A percentile compares a stretch with the other conserved stretches of the same genome.
These are phyloP conservation scores for Hortaea sp. DNA, from an alignment of 2,329 filamentous ascomycete genomes.

Conservation along the genomic window DNA sequence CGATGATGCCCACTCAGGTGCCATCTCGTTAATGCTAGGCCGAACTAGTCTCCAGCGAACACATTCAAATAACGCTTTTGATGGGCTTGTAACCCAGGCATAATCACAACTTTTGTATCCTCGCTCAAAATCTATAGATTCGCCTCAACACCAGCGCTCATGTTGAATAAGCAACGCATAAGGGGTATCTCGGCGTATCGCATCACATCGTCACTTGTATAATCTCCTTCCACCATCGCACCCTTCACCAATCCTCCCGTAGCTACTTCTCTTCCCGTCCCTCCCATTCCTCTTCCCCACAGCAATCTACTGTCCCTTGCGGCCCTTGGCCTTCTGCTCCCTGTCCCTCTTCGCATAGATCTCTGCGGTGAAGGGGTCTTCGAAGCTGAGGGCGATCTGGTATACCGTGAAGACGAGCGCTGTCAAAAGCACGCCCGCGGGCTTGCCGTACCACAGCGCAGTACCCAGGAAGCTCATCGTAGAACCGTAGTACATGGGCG, in stretches of 20 bases:
- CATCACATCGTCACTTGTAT: neutral
- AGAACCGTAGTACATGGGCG: slow-evolving; percentile 94
- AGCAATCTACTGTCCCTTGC: slow-evolving; percentile 13
- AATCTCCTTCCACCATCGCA: slow-evolving; percentile 2
- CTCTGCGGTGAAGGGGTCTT: slow-evolving; percentile 87
- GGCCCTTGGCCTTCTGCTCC: slow-evolving; percentile 30
- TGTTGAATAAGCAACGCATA: slow-evolving; percentile 20
- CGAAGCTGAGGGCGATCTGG: slow-evolving; percentile 68
- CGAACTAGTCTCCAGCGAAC: no score
- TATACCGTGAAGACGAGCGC: slow-evolving; percentile 68
- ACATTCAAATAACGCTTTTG: no score
- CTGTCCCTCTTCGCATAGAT: slow-evolving; percentile 83
- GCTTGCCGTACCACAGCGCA: slow-evolving; percentile 75
- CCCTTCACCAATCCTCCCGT: slow-evolving; percentile 1
- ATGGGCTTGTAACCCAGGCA: no score
- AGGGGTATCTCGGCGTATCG: slow-evolving; percentile 11
- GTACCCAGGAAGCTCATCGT: slow-evolving; percentile 87
- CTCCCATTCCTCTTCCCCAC: slow-evolving; percentile 7
- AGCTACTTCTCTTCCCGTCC: slow-evolving; percentile 2
- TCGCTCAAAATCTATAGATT: neutral
- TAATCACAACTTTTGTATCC: neutral
- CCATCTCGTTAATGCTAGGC: no score
- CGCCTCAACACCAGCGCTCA: slow-evolving; percentile 12
- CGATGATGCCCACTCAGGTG: no score
- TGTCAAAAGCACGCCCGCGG: slow-evolving; percentile 72